Percentiles rank a stretch among this genome's conserved stretches.
Conservation (phyloP, 495 filamentous ascomycete species). For the Letharia lupina region DNA sequence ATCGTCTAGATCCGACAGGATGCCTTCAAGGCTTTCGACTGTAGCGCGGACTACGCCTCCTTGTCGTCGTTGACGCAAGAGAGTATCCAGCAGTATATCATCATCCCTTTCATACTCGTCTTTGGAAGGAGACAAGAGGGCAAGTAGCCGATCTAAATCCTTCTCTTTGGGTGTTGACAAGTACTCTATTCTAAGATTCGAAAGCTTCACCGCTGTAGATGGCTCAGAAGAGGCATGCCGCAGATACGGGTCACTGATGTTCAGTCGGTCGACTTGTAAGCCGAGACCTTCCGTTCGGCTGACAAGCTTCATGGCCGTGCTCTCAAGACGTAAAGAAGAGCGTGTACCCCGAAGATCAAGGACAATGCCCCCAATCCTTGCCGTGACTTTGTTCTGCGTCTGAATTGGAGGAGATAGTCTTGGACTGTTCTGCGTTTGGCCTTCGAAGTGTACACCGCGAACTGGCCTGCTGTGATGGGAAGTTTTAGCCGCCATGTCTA, state of each 20-base stretch:
- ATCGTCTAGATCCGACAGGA: slow-evolving; percentile 49
- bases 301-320: slow-evolving; percentile 71
- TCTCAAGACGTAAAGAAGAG: slow-evolving; percentile 63
- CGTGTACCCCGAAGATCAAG: slow-evolving; percentile 67
- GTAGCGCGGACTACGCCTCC: slow-evolving; percentile 72
- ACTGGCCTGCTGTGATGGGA: slow-evolving; percentile 29
- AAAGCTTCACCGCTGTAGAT: slow-evolving; percentile 45
- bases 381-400: slow-evolving; percentile 54
- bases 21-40: slow-evolving; percentile 50
- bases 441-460: slow-evolving; percentile 70
- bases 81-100: slow-evolving; percentile 88
- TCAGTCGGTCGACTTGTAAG: slow-evolving; percentile 65
- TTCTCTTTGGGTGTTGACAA: slow-evolving; percentile 60
- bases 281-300: slow-evolving; percentile 59
- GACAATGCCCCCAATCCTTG: slow-evolving; percentile 65
- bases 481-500: slow-evolving; percentile 29
- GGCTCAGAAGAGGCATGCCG: slow-evolving; percentile 41
- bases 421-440: slow-evolving; percentile 23
- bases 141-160: slow-evolving; percentile 74
- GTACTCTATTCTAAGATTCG: slow-evolving; percentile 65
- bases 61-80: slow-evolving; percentile 82
- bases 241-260: slow-evolving; percentile 60
- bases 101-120: slow-evolving; percentile 87
- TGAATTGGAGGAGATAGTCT: slow-evolving; percentile 34
- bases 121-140: slow-evolving; percentile 82